A percentile compares a stretch with the other conserved stretches of the same genome.
Conservation (phyloP, 495 filamentous ascomycete genomes). For the Neurospora sp. region DNA sequence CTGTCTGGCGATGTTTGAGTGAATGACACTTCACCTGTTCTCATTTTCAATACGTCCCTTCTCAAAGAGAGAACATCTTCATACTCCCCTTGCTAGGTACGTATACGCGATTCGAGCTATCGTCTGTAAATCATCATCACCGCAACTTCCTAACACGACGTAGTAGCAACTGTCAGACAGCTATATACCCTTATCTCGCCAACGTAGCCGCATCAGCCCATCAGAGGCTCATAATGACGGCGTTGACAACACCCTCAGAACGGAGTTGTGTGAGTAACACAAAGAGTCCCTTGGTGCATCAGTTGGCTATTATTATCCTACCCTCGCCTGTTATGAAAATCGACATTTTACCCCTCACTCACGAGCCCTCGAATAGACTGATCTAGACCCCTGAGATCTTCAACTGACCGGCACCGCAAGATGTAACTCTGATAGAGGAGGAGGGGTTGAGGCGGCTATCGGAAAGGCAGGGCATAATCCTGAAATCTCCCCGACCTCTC, state of each 20-base stretch:
- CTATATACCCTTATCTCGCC: neutral
- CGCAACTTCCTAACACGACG: neutral
- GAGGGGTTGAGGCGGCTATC: neutral
- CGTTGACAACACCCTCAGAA: neutral
- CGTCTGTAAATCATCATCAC: neutral
- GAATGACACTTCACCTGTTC: neutral
- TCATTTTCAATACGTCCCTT: neutral
- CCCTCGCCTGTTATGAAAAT: neutral
- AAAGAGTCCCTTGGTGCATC: neutral
- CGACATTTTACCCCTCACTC: neutral
- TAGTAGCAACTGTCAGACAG: neutral
- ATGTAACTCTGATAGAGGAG: neutral
- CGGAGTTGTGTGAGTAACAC: neutral
- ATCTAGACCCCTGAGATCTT: neutral
- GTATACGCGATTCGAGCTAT: neutral
- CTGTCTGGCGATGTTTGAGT: neutral
- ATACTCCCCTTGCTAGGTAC: neutral
- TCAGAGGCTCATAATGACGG: neutral
- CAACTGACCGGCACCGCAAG: neutral
- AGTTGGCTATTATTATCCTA: neutral
- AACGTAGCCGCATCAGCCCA: neutral
- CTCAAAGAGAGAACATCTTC: neutral
- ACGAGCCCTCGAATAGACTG: neutral
- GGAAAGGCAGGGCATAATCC: neutral
- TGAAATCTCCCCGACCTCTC: neutral